Conservation (phyloP, 805 yeast genomes). For the Sugiyamaella valdiviana region DNA sequence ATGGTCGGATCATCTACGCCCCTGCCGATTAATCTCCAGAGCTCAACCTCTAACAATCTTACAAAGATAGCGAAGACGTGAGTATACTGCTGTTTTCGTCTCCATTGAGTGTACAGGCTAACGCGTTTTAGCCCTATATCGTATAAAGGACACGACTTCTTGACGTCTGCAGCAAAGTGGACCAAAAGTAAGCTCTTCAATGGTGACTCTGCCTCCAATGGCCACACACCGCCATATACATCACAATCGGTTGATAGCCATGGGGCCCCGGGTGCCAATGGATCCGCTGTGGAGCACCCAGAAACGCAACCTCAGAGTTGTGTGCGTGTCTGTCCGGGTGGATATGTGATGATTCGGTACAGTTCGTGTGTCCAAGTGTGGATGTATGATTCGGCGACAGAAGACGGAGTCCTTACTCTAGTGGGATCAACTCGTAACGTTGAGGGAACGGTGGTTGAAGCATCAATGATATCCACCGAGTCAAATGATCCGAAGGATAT, state of each 20-base stretch:
- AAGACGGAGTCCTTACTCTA: neutral
- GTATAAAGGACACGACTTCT: constrained; percentile 14
- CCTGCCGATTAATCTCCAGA: neutral
- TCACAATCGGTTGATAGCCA: neutral
- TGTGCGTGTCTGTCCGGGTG: neutral
- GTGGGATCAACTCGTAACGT: constrained; percentile 13
- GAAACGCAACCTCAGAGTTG: neutral
- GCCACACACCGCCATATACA: neutral
- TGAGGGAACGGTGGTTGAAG: constrained; percentile 14
- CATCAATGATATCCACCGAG: neutral
- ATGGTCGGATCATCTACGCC: constrained; percentile 6
- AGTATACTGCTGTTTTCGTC: neutral
- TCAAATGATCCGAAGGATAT: no score
- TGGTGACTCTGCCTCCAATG: neutral
- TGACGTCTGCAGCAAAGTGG: constrained; percentile 21
- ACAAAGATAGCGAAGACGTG: constrained; percentile 12
- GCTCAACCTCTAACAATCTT: constrained; percentile 5
- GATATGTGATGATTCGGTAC: constrained; percentile 11
- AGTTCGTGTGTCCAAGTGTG: constrained; percentile 15
- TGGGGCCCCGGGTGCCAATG: neutral
- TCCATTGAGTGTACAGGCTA: neutral
- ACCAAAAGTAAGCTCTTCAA: constrained; percentile 18
- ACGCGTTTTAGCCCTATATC: constrained; percentile 8
- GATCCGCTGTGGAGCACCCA: no score
- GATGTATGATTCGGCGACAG: constrained; percentile 8